Conservation (phyloP, 345 rosid species). For the Eucalyptus cloeziana region DNA sequence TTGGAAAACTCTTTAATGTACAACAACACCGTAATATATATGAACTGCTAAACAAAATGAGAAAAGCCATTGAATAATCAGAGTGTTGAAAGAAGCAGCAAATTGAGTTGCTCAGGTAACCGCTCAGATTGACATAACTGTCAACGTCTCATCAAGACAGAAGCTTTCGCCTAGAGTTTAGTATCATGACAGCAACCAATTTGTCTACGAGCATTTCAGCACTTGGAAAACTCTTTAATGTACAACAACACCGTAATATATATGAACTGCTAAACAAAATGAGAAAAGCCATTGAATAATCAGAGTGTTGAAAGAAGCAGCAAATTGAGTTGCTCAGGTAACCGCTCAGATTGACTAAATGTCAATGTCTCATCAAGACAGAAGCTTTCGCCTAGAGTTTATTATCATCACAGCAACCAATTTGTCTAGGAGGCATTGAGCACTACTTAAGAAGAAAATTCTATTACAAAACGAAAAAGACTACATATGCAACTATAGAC, state of each 20-base stretch:
- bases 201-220: not conserved
- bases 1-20: not conserved
- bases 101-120: slow-evolving; percentile 46
- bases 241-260: not conserved
- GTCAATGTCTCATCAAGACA: slow-evolving; percentile 24
- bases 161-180: not conserved
- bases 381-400: not conserved
- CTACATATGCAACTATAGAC: not conserved
- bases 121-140: slow-evolving; percentile 30
- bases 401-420: slow-evolving; percentile 25
- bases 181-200: slow-evolving; percentile 24
- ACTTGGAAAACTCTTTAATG: not conserved
- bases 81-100: not conserved
- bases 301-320: not conserved
- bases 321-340: slow-evolving; percentile 36
- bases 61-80: not conserved
- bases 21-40: not conserved
- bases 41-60: not conserved
- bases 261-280: not conserved
- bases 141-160: slow-evolving; percentile 19
- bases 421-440: not conserved
- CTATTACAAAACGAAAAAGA: not conserved
- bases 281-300: not conserved
- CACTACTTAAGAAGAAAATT: not conserved
- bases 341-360: slow-evolving; percentile 35